Percentiles rank a stretch among this genome's conserved stretches.
These are phyloP conservation scores for Termitomyces sp. DNA, from an alignment of 768 basidiomycete genomes.

Conservation along the genomic window DNA sequence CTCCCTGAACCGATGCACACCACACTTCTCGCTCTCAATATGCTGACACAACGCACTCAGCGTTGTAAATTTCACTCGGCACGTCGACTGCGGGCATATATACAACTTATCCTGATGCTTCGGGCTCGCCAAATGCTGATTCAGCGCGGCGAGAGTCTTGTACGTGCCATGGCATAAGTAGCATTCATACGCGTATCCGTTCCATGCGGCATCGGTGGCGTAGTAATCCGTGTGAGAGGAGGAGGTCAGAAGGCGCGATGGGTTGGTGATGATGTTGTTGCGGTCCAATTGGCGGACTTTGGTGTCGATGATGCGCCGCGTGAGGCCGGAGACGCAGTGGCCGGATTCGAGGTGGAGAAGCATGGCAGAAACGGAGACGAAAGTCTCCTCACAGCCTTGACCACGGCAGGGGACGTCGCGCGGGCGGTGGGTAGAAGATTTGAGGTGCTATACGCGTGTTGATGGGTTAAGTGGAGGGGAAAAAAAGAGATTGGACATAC, in stretches of 20 bases:
- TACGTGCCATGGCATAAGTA: constrained; percentile 50
- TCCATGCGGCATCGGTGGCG: constrained; percentile 35
- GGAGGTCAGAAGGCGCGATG: constrained; percentile 42
- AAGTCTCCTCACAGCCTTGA: constrained; percentile 37
- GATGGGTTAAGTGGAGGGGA: not conserved
- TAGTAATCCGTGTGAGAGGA: constrained; percentile 16
- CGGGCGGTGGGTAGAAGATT: constrained; percentile 45
- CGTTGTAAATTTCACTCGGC: constrained; percentile 36
- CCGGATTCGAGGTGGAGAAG: constrained; percentile 62
- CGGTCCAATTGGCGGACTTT: constrained; percentile 39
- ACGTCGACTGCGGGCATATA: constrained; percentile 45
- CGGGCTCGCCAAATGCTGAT: constrained; percentile 63
- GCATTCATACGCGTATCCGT: constrained; percentile 52
- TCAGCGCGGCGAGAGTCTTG: constrained; percentile 36
- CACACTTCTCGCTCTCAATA: constrained; percentile 59
- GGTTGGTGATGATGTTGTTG: constrained; percentile 47
- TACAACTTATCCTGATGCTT: constrained; percentile 48
- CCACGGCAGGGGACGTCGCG: constrained; percentile 30
- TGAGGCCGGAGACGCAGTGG: constrained; percentile 44
- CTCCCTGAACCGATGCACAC: constrained; percentile 40
- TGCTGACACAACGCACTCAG: constrained; percentile 61
- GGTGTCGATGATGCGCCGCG: constrained; percentile 33
- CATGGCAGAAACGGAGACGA: constrained; percentile 51
- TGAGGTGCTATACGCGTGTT: constrained; percentile 33
- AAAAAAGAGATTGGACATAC: constrained; percentile 7